A percentile compares a stretch with the other conserved stretches of the same genome.
phyloP scores from a whole-genome alignment of 164 flowering plant species.

The Nymphaea thermarum region DNA sequence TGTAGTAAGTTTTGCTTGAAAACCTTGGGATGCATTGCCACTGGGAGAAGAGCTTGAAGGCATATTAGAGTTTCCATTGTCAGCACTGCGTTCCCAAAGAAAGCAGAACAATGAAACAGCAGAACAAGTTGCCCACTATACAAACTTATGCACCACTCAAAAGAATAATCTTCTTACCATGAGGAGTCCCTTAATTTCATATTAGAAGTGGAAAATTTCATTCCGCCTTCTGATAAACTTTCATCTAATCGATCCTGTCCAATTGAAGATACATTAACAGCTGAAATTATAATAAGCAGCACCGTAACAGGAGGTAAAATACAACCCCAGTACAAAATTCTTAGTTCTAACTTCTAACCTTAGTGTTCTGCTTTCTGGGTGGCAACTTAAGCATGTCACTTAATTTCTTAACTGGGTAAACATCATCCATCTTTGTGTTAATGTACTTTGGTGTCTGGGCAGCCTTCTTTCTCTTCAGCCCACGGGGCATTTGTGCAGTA shows the following conservation, averaged over 20 bases:
- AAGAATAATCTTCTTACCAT: neutral
- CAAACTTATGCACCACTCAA: neutral
- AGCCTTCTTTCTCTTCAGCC: constrained; percentile 37
- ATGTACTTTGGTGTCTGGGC: constrained; percentile 48
- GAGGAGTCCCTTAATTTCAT: neutral
- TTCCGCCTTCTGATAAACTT: neutral
- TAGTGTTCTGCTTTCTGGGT: constrained; percentile 42
- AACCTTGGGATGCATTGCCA: constrained; percentile 17
- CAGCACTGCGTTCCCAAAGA: neutral
- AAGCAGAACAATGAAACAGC: neutral
- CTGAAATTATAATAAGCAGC: neutral
- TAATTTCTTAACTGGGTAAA: constrained; percentile 66
- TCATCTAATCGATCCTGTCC: neutral
- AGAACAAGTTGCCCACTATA: neutral
- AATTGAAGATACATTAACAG: neutral
- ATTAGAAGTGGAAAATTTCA: neutral
- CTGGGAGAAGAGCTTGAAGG: constrained; percentile 9
- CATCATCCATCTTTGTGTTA: constrained; percentile 67
- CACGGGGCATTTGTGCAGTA: constrained; percentile 15
- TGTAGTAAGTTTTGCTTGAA: constrained; percentile 23
- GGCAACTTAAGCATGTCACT: constrained; percentile 32
- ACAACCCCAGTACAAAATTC: no score
- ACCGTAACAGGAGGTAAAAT: no score
- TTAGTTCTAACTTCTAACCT: constrained; percentile 45
- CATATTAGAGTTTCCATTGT: neutral